Evolutionary conservation across 1,284 basidiomycete genomes (phyloP).

Genomic region (Microbotryomycetes sp.): DNA sequence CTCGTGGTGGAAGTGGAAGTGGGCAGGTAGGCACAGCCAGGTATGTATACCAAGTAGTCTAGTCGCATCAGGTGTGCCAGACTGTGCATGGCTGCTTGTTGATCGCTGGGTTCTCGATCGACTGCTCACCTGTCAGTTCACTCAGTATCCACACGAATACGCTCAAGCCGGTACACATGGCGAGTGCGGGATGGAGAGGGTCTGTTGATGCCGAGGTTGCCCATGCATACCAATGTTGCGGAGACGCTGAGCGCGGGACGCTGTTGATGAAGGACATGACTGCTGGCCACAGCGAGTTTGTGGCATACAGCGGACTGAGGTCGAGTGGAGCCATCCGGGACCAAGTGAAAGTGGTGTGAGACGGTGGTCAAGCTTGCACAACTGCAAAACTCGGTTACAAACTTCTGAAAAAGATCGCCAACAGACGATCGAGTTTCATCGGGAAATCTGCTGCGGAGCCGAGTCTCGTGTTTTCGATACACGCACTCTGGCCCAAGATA

Average conservation of each 20-base stretch:
- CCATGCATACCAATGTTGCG: constrained; percentile 6
- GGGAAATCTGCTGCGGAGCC: too few relatives aligned
- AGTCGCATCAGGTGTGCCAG: too few relatives aligned
- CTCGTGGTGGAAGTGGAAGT: constrained; percentile 61
- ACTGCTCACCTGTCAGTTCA: constrained; percentile 25
- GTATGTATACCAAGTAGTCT: neutral
- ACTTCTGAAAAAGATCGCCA: too few relatives aligned
- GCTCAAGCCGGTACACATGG: constrained; percentile 7
- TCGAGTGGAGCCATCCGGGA: neutral
- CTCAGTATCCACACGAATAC: constrained; percentile 25
- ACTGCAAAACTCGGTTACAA: too few relatives aligned
- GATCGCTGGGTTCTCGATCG: neutral
- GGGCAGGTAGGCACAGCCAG: neutral
- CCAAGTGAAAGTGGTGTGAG: too few relatives aligned
- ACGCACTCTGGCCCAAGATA: too few relatives aligned
- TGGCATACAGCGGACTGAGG: neutral
- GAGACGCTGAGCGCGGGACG: neutral
- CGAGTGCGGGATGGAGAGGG: constrained; percentile 31
- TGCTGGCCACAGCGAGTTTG: neutral
- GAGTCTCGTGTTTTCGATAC: too few relatives aligned
- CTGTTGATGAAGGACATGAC: neutral
- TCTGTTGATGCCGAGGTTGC: constrained; percentile 8
- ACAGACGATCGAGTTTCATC: too few relatives aligned
- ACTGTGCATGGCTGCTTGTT: neutral
- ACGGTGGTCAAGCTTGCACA: too few relatives aligned